Conservation (phyloP, 1,284 basidiomycete species). For the Anthracocystis panici-leucophaei region DNA sequence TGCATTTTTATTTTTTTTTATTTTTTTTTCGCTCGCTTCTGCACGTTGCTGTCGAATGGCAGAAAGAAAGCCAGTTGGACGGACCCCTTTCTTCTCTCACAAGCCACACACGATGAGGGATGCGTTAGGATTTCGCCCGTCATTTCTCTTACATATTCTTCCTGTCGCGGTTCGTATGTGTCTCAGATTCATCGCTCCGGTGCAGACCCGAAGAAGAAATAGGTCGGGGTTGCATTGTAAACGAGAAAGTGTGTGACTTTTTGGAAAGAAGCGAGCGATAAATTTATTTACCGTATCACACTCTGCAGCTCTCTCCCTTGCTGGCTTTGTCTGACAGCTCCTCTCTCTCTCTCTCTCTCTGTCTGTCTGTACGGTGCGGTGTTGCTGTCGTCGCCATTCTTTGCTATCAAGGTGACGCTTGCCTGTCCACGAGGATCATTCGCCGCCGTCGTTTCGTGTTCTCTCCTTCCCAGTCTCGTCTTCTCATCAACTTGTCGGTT, state of each 20-base stretch:
- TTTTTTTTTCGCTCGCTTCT: conserved; percentile 4
- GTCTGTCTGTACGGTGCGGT: neutral
- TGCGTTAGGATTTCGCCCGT: neutral
- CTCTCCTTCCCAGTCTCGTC: neutral
- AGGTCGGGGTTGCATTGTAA: conserved; percentile 1
- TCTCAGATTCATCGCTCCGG: neutral
- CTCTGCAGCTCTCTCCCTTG: too few species aligned
- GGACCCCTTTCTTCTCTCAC: conserved; percentile 10
- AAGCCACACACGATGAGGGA: neutral
- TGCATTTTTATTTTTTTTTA: neutral
- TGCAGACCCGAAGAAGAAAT: neutral
- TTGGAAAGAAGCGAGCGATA: neutral
- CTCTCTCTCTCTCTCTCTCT: too few species aligned
- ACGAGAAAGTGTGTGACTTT: neutral
- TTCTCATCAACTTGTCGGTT: too few species aligned
- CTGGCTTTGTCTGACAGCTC: too few species aligned
- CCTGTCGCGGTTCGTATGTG: neutral
- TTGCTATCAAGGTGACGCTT: neutral
- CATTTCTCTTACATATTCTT: too few species aligned
- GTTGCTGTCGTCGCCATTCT: too few species aligned
- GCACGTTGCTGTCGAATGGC: neutral
- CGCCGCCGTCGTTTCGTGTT: neutral
- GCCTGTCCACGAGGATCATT: conserved; percentile 6
- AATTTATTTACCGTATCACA: neutral
- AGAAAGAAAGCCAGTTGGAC: neutral